Evolutionary conservation across 768 basidiomycete species (phyloP), one percentile per base, ranked within the genome.

Genomic region (Tylopilus cervinicoccineus): DNA sequence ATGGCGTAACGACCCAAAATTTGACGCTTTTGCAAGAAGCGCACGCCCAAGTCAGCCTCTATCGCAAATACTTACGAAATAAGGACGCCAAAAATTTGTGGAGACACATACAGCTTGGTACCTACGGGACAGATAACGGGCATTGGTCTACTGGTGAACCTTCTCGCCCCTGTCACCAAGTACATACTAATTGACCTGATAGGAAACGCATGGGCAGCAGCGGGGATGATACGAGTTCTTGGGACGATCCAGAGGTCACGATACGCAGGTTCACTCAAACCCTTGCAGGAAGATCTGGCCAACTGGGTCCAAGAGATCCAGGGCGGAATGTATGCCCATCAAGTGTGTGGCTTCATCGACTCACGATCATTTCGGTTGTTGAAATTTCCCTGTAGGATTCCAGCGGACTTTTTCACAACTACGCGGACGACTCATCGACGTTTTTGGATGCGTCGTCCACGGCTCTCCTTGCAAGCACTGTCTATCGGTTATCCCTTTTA

Each of bases 171-270:
- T 40, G 8, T 27, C 31, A 13, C 11, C 5, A 6, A 11, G 6
- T 33, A 2, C 19, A 16, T 28, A 4, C 28, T 52, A 9, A 60
- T 20, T 34, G 5, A 16, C 7, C 6, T 10, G 11, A 20, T 41
- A 86, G 91, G 91, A 0, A 93, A 93, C 48, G 92, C 73, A 3
- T 95, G 93, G 93, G 93, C 87, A 0, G 88, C 89, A 0, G 86
- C 82, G 16, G 92, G 93, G 1, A 92, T 92, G 77, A 71, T 89
- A 10, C 83, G 92, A 6, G 92, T 93, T 3, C 72, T 87, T 1
- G 82, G 78, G 2, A 92, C 88, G 2, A 83, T 92, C 48, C 72
- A 78, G 54, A 69, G 78, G 27, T 87, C 87, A 0, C 67, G 75
- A 41, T 88, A 72, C 51, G 70, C 76, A 2, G 69, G 69, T 26